Evolutionary conservation across 2,329 filamentous ascomycete genomes (phyloP), one percentile per base, ranked within the genome.

Genomic region (Macroventuria anomochaeta): DNA sequence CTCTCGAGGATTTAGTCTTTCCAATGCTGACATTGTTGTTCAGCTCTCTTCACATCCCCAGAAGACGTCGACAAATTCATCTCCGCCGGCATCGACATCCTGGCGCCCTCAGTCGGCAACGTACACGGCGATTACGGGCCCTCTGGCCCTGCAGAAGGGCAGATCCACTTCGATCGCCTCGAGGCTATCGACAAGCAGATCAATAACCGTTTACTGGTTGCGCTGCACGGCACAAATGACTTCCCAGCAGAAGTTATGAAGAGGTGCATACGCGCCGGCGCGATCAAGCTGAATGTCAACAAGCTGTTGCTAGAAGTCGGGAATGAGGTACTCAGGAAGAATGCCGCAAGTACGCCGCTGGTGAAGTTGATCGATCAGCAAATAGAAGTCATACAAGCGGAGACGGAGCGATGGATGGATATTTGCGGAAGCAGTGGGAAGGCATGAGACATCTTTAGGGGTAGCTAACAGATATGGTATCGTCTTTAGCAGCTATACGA

Each of bases 91-190:
- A 86, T 91, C 65, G 86, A 91, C 63, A 87, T 88, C 74, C 76
- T 91, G 26, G 88, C 89, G 0, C 88, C 88, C 0, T 87, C 87
- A 0, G 88, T 91, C 72, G 88, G 88, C 6, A 91, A 91, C 63
- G 83, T 91, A 26, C 88, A 91, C 74, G 88, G 88, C 38, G 83
- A 86, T 65, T 91, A 91, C 71, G 87, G 87, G 0, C 81, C 85
- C 0, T 69, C 82, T 2, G 88, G 88, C 0, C 73, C 72, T 0
- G 62, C 62, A 29, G 62, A 65, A 23, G 65, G 68, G 2, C 67
- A 71, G 46, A 55, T 76, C 2, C 68, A 72, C 40, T 72, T 67
- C 41, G 67, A 68, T 28, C 64, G 67, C 11, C 63, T 73, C 12
- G 64, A 67, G 18, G 50, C 59, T 1, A 72, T 73, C 23, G 49